phyloP scores from a whole-genome alignment of 2,329 filamentous ascomycete species.

The Polytolypa hystricis region DNA sequence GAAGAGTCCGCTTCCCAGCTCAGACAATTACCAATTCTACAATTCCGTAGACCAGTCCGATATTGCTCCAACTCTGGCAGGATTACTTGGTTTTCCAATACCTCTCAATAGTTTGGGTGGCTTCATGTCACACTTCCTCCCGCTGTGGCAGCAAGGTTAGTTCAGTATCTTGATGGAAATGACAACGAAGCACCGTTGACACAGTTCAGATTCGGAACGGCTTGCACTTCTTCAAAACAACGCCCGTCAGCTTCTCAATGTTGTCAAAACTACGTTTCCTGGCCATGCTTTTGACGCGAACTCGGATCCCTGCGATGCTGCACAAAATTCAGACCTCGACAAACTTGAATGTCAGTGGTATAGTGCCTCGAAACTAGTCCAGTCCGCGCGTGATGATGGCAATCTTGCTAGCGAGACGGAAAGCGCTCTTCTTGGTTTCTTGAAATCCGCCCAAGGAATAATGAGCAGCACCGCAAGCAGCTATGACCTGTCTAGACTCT shows the following conservation, averaged over 20 bases:
- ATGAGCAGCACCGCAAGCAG: slow-evolving; percentile 90
- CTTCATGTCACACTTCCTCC: slow-evolving; percentile 67
- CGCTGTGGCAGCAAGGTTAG: slow-evolving; percentile 60
- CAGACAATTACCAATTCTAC: slow-evolving; percentile 73
- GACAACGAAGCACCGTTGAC: slow-evolving; percentile 12
- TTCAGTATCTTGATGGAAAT: slow-evolving; percentile 7
- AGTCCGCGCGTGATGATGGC: slow-evolving; percentile 5
- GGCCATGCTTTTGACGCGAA: slow-evolving; percentile 38
- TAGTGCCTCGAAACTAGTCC: slow-evolving; percentile 18
- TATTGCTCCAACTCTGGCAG: slow-evolving; percentile 78
- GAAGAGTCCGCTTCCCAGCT: slow-evolving; percentile 46
- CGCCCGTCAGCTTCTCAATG: slow-evolving; percentile 64
- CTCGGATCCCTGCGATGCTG: slow-evolving; percentile 15
- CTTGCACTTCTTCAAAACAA: slow-evolving; percentile 65
- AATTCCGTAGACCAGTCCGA: slow-evolving; percentile 83
- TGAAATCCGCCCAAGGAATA: slow-evolving; percentile 59
- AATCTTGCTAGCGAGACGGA: slow-evolving; percentile 15
- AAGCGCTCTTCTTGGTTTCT: slow-evolving; percentile 42
- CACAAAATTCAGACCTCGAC: slow-evolving; percentile 32
- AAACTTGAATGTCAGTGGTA: slow-evolving; percentile 62
- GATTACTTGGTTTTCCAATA: slow-evolving; percentile 74
- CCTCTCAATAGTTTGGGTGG: slow-evolving; percentile 84
- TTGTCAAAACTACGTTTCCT: slow-evolving; percentile 63
- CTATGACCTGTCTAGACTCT: slow-evolving; percentile 56
- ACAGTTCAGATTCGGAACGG: slow-evolving; percentile 39